Conservation (phyloP, 495 filamentous ascomycete genomes). For the Tuber brumale region DNA sequence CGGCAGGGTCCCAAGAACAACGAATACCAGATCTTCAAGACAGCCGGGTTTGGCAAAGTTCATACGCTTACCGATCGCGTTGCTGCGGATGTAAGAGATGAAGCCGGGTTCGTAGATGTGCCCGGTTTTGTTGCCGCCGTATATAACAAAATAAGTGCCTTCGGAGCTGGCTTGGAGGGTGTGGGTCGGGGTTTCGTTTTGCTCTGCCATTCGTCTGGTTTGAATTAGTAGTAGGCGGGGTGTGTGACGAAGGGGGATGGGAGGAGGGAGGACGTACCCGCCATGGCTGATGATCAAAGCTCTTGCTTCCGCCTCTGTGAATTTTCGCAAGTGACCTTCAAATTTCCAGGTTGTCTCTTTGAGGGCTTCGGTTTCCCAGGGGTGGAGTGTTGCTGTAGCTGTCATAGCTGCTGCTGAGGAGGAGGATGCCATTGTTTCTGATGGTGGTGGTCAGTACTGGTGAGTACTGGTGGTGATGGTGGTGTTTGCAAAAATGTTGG, state of each 20-base stretch:
- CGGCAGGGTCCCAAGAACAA: background rate
- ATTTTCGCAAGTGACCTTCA: background rate
- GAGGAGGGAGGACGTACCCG: conserved; percentile 1
- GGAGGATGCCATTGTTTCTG: conserved; percentile 2
- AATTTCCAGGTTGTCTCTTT: background rate
- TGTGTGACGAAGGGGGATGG: background rate
- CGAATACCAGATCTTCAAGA: background rate
- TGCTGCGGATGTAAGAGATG: background rate
- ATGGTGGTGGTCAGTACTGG: background rate
- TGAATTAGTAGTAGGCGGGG: background rate
- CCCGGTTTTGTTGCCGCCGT: background rate
- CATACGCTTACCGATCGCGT: background rate
- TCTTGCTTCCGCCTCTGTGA: background rate
- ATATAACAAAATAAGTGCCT: background rate
- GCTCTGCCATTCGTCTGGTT: background rate
- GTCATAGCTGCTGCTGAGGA: background rate
- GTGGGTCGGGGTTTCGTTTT: background rate
- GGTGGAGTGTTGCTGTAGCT: background rate
- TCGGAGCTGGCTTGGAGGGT: background rate
- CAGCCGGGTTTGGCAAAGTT: background rate
- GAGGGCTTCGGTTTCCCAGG: background rate
- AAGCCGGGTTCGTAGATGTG: background rate
- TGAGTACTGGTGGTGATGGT: background rate
- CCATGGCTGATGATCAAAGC: background rate
- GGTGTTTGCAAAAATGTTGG: background rate